Conservation (phyloP, 495 filamentous ascomycete genomes). For the Penicilliopsis zonata region DNA sequence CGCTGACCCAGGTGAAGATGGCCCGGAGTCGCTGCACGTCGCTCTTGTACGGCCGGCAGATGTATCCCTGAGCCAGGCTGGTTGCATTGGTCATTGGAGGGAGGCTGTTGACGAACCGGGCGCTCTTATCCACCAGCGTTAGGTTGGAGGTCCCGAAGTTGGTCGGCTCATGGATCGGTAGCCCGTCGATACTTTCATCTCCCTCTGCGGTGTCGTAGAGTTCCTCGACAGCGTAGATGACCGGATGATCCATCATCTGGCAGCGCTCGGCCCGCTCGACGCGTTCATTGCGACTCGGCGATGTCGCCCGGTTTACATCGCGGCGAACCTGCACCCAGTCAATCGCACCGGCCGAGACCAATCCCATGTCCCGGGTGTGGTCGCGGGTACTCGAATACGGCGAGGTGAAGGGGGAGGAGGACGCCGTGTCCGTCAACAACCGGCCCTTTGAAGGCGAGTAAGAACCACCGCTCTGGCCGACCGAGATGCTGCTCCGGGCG, state of each 20-base stretch:
- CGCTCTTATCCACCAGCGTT: slow-evolving; percentile 84
- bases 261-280: slow-evolving; percentile 81
- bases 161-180: slow-evolving; percentile 68
- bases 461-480: slow-evolving; percentile 40
- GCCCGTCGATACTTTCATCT: slow-evolving; percentile 78
- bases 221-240: slow-evolving; percentile 79
- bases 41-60: slow-evolving; percentile 89
- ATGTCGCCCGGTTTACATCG: slow-evolving; percentile 91
- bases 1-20: slow-evolving; percentile 93
- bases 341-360: slow-evolving; percentile 38
- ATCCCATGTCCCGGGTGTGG: slow-evolving; percentile 54
- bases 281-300: slow-evolving; percentile 77
- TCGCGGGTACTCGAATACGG: slow-evolving; percentile 23
- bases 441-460: slow-evolving; percentile 38
- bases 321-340: slow-evolving; percentile 96
- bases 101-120: slow-evolving; percentile 79
- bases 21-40: slow-evolving; percentile 87
- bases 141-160: slow-evolving; percentile 74
- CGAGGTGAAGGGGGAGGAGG: slow-evolving; percentile 22
- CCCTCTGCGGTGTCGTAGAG: slow-evolving; percentile 77
- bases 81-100: slow-evolving; percentile 79
- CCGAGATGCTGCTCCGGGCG: slow-evolving; percentile 72
- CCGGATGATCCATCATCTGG: slow-evolving; percentile 86
- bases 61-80: slow-evolving; percentile 78
- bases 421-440: slow-evolving; percentile 22